These are phyloP conservation scores for Fusarium paranaense DNA, from an alignment of 2,329 filamentous ascomycete species.

Conservation along the genomic window DNA sequence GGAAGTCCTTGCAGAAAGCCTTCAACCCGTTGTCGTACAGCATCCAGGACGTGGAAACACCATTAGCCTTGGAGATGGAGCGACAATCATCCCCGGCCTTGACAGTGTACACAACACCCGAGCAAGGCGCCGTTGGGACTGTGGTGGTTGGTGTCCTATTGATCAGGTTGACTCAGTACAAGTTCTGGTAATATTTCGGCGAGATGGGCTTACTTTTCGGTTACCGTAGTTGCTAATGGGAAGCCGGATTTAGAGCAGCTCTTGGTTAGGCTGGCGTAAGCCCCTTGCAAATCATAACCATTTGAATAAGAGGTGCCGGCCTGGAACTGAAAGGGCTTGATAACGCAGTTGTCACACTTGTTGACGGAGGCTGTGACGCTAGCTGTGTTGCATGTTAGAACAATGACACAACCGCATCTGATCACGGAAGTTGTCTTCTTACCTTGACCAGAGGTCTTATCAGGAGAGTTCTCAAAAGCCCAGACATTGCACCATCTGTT, in stretches of 20 bases:
- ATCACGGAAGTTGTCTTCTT: not conserved
- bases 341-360: conserved; percentile 1
- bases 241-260: conserved; percentile 2
- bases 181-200: not conserved
- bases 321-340: conserved; percentile 1
- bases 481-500: conserved; percentile 1
- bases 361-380: not conserved
- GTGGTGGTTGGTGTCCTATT: not conserved
- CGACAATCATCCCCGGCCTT: conserved; percentile 11
- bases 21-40: conserved; percentile 14
- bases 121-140: not conserved
- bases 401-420: not conserved
- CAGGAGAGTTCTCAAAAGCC: conserved; percentile 4
- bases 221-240: conserved; percentile 6
- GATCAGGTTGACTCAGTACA: not conserved
- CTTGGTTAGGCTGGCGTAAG: not conserved
- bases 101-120: conserved; percentile 1
- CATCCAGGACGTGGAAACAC: conserved; percentile 14
- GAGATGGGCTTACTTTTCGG: not conserved
- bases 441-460: not conserved
- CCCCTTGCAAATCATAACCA: not conserved
- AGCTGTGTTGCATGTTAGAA: not conserved
- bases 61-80: conserved; percentile 9
- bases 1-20: conserved; percentile 7
- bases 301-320: conserved; percentile 5